These are phyloP conservation scores for Puccinellia tenuiflora DNA, from an alignment of 176 grass and related monocot species.

Conservation along the genomic window DNA sequence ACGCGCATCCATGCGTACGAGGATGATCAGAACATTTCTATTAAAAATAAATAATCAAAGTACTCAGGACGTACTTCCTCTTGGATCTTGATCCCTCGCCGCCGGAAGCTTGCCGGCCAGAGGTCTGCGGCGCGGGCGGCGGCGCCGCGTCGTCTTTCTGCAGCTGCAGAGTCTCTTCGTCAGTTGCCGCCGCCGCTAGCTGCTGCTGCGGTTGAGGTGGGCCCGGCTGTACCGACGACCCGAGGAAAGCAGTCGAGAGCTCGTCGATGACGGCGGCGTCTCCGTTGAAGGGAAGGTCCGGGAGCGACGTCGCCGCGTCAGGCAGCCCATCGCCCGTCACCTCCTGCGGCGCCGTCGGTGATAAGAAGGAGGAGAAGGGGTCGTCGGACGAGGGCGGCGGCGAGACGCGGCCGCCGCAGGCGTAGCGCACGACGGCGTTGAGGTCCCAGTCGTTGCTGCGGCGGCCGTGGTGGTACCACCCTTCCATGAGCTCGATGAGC, in stretches of 20 bases:
- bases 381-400: background rate
- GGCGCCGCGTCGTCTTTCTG: background rate
- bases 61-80: conserved; percentile 42
- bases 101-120: background rate
- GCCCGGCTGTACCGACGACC: background rate
- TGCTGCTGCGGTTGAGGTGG: background rate
- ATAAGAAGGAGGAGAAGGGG: conserved; percentile 14
- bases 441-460: conserved; percentile 73
- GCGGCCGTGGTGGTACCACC: conserved; percentile 10
- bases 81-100: conserved; percentile 32
- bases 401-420: background rate
- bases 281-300: background rate
- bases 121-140: background rate
- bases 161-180: background rate
- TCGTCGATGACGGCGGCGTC: conserved; percentile 26
- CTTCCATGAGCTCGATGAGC: conserved; percentile 13
- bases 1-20: background rate
- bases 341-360: background rate
- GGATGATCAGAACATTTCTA: background rate
- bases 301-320: background rate
- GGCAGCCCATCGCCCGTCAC: background rate
- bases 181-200: background rate
- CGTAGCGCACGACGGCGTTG: conserved; percentile 51
- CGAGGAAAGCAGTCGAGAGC: conserved; percentile 38
- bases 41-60: background rate